Percentiles rank a stretch among this genome's conserved stretches.
Evolutionary conservation across 2,329 filamentous ascomycete species (phyloP).

Genomic region (Sclerotinia sclerotiorum): DNA sequence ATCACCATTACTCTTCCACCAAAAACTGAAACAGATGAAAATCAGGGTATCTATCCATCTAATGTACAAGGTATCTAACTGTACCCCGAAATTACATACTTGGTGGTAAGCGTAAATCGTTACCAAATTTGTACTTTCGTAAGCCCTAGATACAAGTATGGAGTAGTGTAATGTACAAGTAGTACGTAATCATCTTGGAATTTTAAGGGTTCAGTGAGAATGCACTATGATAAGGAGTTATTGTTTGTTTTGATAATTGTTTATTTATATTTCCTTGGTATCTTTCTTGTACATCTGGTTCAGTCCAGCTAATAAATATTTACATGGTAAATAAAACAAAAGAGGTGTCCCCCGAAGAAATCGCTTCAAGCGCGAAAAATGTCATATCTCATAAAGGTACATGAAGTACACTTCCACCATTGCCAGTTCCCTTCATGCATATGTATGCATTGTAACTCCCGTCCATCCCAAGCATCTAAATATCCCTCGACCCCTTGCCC

Average conservation of each 20-base stretch:
- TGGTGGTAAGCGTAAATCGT: not conserved
- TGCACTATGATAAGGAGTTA: not conserved
- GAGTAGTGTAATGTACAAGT: not conserved
- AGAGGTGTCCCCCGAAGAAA: not conserved
- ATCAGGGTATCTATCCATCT: no score
- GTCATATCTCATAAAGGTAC: not conserved
- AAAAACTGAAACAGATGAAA: no score
- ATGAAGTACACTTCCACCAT: slow-evolving; percentile 2
- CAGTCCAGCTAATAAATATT: slow-evolving; percentile 4
- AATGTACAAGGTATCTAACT: no score
- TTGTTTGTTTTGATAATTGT: not conserved
- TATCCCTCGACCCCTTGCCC: not conserved
- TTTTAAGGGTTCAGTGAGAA: not conserved
- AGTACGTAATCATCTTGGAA: not conserved
- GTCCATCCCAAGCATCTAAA: not conserved
- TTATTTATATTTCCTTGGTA: not conserved
- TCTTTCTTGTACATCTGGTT: slow-evolving; percentile 6
- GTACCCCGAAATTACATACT: no score
- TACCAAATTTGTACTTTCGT: no score
- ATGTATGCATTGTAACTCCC: slow-evolving; percentile 5
- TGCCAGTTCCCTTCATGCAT: not conserved
- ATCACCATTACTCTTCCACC: no score
- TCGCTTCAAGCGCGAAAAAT: not conserved
- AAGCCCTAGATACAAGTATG: not conserved
- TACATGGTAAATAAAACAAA: slow-evolving; percentile 2